These are phyloP conservation scores for Fusarium verticillioides DNA, from an alignment of 2,329 filamentous ascomycete species.

Conservation along the genomic window DNA sequence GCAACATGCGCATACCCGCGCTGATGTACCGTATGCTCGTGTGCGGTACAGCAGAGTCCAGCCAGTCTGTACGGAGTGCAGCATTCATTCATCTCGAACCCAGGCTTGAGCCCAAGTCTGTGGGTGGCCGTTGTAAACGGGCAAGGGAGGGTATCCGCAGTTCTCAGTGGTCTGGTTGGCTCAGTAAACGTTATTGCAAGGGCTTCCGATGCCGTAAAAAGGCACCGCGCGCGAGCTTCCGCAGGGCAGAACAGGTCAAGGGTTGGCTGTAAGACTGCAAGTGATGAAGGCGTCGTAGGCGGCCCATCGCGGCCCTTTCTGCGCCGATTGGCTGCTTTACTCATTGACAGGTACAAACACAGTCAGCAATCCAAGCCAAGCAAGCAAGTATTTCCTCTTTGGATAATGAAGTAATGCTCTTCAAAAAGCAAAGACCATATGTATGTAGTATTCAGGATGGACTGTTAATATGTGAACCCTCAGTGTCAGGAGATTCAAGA, in stretches of 20 bases:
- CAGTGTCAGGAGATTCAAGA: neutral
- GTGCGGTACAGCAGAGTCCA: constrained; percentile 14
- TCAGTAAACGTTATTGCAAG: constrained; percentile 23
- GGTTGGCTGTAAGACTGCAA: constrained; percentile 9
- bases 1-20: constrained; percentile 24
- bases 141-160: constrained; percentile 32
- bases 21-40: constrained; percentile 13
- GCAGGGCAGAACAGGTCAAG: constrained; percentile 12
- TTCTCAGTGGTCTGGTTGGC: neutral
- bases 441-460: neutral
- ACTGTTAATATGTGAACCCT: neutral
- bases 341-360: neutral
- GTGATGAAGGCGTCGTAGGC: neutral
- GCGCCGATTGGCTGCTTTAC: constrained; percentile 24
- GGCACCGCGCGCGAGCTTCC: constrained; percentile 22
- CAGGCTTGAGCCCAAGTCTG: constrained; percentile 29
- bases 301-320: constrained; percentile 1
- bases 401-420: neutral
- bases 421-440: neutral
- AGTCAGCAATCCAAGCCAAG: neutral
- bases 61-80: neutral
- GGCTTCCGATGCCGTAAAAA: constrained; percentile 29
- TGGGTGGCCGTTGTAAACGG: constrained; percentile 31
- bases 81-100: neutral
- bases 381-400: constrained; percentile 11